Percentiles rank a stretch among this genome's conserved stretches.
These are phyloP conservation scores for Aspergillus arachidicola DNA, from an alignment of 2,329 filamentous ascomycete genomes.

Conservation along the genomic window DNA sequence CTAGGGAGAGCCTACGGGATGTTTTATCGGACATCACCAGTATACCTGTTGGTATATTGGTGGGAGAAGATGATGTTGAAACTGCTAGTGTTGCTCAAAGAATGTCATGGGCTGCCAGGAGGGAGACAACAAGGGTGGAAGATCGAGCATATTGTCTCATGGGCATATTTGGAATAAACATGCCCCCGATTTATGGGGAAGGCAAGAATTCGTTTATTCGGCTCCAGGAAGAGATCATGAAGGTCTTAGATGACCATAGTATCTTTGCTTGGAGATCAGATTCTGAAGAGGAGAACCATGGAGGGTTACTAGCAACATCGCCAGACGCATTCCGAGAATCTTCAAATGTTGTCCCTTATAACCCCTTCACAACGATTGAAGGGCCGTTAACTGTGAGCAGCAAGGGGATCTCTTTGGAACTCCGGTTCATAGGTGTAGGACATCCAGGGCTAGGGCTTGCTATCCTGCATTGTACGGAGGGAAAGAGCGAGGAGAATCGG, in stretches of 20 bases:
- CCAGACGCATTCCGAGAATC: neutral
- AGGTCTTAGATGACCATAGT: conserved; percentile 14
- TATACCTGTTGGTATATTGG: neutral
- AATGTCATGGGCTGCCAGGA: conserved; percentile 45
- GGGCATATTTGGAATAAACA: conserved; percentile 49
- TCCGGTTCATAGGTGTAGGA: neutral
- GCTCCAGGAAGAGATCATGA: conserved; percentile 21
- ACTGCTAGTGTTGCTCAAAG: conserved; percentile 33
- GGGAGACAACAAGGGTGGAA: conserved; percentile 38
- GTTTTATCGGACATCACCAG: neutral
- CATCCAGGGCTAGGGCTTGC: neutral
- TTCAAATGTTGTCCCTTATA: neutral
- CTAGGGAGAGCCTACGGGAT: neutral
- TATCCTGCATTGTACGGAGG: neutral
- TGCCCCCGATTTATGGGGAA: conserved; percentile 49
- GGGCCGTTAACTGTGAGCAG: neutral
- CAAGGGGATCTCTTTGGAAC: neutral
- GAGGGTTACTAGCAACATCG: neutral
- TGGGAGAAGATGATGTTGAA: neutral
- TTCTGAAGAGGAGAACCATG: neutral
- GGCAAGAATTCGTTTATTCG: conserved; percentile 27
- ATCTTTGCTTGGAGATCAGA: conserved; percentile 17
- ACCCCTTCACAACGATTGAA: neutral
- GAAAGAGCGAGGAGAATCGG: neutral
- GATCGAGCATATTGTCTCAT: conserved; percentile 51